These are phyloP conservation scores for Tolypocladium paradoxum DNA, from an alignment of 2,329 filamentous ascomycete genomes.

Conservation along the genomic window DNA sequence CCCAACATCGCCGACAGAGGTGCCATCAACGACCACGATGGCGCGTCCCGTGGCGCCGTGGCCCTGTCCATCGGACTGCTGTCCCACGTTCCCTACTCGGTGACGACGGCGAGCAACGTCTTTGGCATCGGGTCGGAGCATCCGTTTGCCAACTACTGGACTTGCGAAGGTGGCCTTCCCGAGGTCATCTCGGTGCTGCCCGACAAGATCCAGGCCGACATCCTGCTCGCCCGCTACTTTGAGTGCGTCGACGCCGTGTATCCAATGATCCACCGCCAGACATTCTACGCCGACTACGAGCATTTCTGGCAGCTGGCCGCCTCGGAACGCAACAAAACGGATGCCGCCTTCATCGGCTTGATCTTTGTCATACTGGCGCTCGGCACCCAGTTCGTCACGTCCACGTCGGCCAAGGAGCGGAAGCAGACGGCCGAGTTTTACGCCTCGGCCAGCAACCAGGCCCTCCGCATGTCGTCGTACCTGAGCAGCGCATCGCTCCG, in stretches of 20 bases:
- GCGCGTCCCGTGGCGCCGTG: slow-evolving; percentile 37
- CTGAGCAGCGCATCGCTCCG: slow-evolving; percentile 62
- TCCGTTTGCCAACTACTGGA: slow-evolving; percentile 79
- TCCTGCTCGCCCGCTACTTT: slow-evolving; percentile 53
- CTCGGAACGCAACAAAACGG: slow-evolving; percentile 47
- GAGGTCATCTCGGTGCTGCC: slow-evolving; percentile 69
- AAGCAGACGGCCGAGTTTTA: slow-evolving; percentile 75
- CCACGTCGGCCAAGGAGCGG: slow-evolving; percentile 46
- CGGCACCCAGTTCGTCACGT: slow-evolving; percentile 65
- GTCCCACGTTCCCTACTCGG: slow-evolving; percentile 62
- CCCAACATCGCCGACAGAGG: slow-evolving; percentile 47
- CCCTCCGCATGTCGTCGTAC: slow-evolving; percentile 64
- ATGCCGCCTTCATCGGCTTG: slow-evolving; percentile 60
- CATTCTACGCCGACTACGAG: slow-evolving; percentile 69
- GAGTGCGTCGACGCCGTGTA: slow-evolving; percentile 71
- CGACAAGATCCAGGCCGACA: slow-evolving; percentile 64
- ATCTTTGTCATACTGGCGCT: slow-evolving; percentile 70
- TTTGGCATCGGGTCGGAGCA: slow-evolving; percentile 74
- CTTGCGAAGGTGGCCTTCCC: slow-evolving; percentile 60
- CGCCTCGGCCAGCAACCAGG: slow-evolving; percentile 68
- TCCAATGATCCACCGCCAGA: slow-evolving; percentile 66
- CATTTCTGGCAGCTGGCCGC: slow-evolving; percentile 58
- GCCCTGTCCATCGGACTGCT: slow-evolving; percentile 51
- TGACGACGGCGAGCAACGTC: slow-evolving; percentile 61
- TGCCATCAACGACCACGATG: slow-evolving; percentile 32